phyloP scores from a whole-genome alignment of 257 asterid species.

The Rhazya stricta region DNA sequence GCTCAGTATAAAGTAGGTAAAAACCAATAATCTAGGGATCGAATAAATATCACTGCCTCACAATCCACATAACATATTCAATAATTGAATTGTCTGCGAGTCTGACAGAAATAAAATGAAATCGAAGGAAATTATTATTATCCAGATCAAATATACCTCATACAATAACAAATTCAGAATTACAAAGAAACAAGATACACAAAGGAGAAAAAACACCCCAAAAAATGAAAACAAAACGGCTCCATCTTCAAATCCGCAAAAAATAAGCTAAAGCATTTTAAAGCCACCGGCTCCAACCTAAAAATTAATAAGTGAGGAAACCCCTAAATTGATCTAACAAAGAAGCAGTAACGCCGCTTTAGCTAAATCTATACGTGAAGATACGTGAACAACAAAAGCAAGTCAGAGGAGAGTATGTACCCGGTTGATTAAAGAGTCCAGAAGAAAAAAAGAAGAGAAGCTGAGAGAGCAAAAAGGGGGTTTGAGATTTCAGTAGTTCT shows the following conservation, averaged over 20 bases:
- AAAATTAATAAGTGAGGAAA: background rate
- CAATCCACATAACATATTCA: background rate
- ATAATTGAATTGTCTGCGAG: background rate
- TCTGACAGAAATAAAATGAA: background rate
- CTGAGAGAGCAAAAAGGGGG: background rate
- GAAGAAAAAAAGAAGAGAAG: background rate
- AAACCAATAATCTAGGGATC: background rate
- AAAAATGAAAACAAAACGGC: background rate
- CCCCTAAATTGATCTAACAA: constrained; percentile 3
- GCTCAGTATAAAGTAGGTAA: background rate
- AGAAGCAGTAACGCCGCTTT: background rate
- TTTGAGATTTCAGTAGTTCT: background rate
- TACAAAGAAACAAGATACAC: background rate
- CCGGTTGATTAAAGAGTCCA: background rate
- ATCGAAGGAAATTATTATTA: background rate
- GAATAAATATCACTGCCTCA: background rate
- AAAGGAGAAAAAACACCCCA: background rate
- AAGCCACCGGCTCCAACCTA: background rate
- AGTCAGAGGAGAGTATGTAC: background rate
- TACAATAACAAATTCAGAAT: background rate
- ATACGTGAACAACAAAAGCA: background rate
- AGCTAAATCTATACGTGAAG: background rate
- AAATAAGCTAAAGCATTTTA: background rate
- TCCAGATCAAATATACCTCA: constrained; percentile 1
- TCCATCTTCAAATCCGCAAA: background rate